Base-by-base conservation (phyloP, 2,329 filamentous ascomycete species). In the Penicillium sclerotigenum region DNA sequence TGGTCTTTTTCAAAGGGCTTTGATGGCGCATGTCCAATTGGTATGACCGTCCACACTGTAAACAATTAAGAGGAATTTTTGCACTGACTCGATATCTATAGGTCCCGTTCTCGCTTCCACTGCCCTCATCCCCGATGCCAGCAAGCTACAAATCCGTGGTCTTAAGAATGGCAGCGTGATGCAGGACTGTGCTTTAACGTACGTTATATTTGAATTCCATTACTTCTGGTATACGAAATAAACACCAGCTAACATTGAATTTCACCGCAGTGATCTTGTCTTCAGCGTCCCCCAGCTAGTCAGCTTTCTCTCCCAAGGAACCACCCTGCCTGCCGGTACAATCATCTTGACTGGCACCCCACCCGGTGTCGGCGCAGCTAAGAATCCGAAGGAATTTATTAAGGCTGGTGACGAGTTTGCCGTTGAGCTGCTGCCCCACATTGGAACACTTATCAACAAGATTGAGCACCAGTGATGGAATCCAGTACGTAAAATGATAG, bases 1-100 rank as follows among this genome's bases (percentile, higher is more conserved):
- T 83, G 81, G 77, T 82, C 77, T 56, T 85, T 80, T 66, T 83
- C 81, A 24, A 85, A 85, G 70, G 81, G 82, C 1, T 83, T 85
- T 52, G 83, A 85, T 60, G 79, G 79, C 28, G 75, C 79, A 2
- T 84, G 81, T 54, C 83, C 83, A 0, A 70, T 84, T 24, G 79
- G 77, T 69, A 63, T 56, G 63, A 40, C 2, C 1, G 63, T 45
- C 2, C 1, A 13, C 10, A 3, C 14, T 47, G 13, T 10, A 18
- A 6, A 3, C 0, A 1, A 9, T 33, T 7, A 18, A 18, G 4
- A 20, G 6, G 13, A 10, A 18, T 5, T n/a, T n/a, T 34, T 4
- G 8, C n/a, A 8, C 34, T 55, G 9, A 58, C 29, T 40, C 4
- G 2, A 47, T 7, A 20, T 26, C n/a, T 16, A 3, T 33, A 74